phyloP scores from a whole-genome alignment of 2,329 filamentous ascomycete species.

The Phialophora chinensis region DNA sequence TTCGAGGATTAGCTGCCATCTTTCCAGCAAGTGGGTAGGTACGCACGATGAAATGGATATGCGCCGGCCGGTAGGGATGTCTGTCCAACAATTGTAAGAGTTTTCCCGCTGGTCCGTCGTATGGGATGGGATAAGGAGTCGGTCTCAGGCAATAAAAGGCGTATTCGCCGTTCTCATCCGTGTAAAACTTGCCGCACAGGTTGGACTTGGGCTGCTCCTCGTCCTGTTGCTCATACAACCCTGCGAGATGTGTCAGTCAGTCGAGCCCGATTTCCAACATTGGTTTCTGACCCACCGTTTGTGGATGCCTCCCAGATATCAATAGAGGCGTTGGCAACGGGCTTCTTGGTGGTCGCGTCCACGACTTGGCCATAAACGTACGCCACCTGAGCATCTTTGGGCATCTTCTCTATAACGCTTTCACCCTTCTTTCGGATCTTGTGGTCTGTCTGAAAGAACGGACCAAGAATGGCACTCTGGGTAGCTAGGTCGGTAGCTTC shows the following conservation, averaged over 20 bases:
- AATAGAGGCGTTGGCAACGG: constrained; percentile 68
- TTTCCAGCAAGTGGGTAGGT: neutral
- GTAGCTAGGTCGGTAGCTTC: constrained; percentile 64
- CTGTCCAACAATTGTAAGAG: constrained; percentile 64
- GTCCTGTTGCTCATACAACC: constrained; percentile 75
- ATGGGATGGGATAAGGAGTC: constrained; percentile 62
- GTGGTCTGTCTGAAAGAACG: constrained; percentile 79
- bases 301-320: constrained; percentile 83
- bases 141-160: constrained; percentile 66
- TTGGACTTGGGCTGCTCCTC: constrained; percentile 73
- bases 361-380: constrained; percentile 70
- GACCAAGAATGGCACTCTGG: constrained; percentile 79
- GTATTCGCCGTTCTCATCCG: constrained; percentile 69
- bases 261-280: neutral
- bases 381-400: constrained; percentile 60
- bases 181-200: constrained; percentile 73
- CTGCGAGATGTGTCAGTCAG: constrained; percentile 35
- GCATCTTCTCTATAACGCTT: constrained; percentile 63
- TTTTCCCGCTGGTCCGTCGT: constrained; percentile 65
- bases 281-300: constrained; percentile 59
- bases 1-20: constrained; percentile 12
- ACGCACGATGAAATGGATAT: constrained; percentile 67
- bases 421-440: constrained; percentile 72
- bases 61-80: constrained; percentile 66
- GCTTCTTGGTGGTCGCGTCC: constrained; percentile 65